Conservation (phyloP, 441 rosid species). For the Kokia cookei region DNA sequence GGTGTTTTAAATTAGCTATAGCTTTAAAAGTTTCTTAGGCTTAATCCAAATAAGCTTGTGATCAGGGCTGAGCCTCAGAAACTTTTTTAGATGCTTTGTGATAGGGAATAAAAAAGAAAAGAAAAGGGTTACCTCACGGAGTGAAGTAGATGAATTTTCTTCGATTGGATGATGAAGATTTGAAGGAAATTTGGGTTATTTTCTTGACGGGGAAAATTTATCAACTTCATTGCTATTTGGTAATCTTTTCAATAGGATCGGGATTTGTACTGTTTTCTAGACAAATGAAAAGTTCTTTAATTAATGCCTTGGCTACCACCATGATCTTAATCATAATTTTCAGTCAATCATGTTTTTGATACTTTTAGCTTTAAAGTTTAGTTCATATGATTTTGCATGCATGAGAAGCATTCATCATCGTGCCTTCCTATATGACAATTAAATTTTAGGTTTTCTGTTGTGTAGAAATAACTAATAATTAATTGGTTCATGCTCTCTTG, state of each 20-base stretch:
- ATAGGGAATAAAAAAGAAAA: neutral
- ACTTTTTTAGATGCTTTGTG: constrained; percentile 7
- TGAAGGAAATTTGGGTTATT: neutral
- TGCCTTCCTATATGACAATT: neutral
- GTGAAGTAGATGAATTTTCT: constrained; percentile 93
- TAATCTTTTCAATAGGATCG: constrained; percentile 12
- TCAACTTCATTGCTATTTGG: constrained; percentile 62
- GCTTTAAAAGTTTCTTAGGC: constrained; percentile 16
- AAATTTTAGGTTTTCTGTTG: neutral
- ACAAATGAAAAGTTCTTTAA: neutral
- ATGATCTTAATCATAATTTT: neutral
- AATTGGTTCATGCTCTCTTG: too few species aligned
- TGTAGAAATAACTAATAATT: too few species aligned
- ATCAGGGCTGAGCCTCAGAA: constrained; percentile 36
- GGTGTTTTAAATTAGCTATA: neutral
- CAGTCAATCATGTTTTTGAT: neutral
- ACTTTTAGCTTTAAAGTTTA: neutral
- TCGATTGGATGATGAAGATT: constrained; percentile 11
- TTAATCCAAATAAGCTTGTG: constrained; percentile 43
- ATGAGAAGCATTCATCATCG: neutral
- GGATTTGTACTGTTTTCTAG: constrained; percentile 7
- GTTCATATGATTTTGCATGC: neutral
- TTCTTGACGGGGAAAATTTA: constrained; percentile 60
- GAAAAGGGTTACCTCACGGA: constrained; percentile 26
- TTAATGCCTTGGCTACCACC: neutral